Conservation (phyloP, 208 protist genomes). For the Naegleria lovaniensis region DNA sequence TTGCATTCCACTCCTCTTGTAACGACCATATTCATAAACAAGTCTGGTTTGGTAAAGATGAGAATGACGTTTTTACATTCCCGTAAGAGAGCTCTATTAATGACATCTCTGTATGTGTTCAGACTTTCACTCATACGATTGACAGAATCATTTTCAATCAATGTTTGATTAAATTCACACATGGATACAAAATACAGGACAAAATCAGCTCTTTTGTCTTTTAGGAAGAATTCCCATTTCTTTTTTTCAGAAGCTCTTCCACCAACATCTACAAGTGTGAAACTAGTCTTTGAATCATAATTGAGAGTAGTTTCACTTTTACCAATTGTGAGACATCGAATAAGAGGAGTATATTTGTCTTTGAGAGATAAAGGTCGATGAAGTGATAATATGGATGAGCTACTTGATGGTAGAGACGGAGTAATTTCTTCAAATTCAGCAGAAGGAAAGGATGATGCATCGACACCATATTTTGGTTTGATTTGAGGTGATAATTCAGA, state of each 20-base stretch:
- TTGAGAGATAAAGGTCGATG: background rate
- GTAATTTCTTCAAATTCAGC: too few species aligned
- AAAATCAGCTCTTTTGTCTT: background rate
- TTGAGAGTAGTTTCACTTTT: background rate
- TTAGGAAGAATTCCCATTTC: background rate
- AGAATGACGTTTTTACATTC: background rate
- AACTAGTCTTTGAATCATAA: background rate
- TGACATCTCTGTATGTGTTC: background rate
- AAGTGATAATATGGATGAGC: too few species aligned
- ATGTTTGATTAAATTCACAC: background rate
- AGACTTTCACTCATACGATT: background rate
- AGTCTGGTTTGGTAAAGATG: background rate
- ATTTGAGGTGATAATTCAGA: too few species aligned
- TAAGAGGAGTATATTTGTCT: background rate
- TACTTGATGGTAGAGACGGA: too few species aligned
- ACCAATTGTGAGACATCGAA: background rate
- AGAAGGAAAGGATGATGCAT: too few species aligned
- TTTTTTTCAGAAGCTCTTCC: background rate
- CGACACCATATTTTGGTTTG: too few species aligned
- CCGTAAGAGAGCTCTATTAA: background rate
- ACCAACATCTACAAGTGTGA: background rate
- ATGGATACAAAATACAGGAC: background rate
- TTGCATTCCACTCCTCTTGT: too few species aligned
- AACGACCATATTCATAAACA: background rate
- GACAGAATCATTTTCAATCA: background rate